Conservation (phyloP, 371 early-diverging fungal genomes). For the Capillidium heterosporum region DNA sequence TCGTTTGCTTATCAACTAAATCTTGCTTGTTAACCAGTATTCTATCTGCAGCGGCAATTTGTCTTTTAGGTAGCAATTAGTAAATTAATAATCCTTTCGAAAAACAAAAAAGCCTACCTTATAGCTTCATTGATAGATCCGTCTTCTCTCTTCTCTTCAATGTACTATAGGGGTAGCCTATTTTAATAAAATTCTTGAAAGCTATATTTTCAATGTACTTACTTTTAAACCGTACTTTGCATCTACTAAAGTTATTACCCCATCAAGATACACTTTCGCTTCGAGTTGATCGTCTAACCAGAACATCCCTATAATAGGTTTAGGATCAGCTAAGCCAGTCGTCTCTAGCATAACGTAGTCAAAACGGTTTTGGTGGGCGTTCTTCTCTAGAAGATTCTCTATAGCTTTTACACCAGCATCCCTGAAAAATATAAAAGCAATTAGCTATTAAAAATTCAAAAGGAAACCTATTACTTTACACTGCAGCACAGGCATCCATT, state of each 20-base stretch:
- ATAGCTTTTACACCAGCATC: constrained; percentile 89
- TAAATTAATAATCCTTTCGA: not conserved
- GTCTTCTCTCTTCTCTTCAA: constrained; percentile 28
- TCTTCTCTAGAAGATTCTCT: constrained; percentile 74
- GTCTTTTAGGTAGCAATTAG: constrained; percentile 36
- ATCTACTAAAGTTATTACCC: constrained; percentile 85
- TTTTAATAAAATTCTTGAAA: not conserved
- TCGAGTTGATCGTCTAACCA: constrained; percentile 92
- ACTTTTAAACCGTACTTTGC: constrained; percentile 53
- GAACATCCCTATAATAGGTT: constrained; percentile 83
- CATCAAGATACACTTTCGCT: constrained; percentile 77
- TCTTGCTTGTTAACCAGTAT: constrained; percentile 91
- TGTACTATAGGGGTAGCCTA: constrained; percentile 15
- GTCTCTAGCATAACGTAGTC: constrained; percentile 93
- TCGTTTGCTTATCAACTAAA: constrained; percentile 28
- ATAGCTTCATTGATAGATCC: constrained; percentile 45
- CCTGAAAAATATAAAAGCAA: constrained; percentile 16
- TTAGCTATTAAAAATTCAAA: not conserved
- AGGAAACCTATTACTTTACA: constrained; percentile 41
- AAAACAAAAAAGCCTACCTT: constrained; percentile 19
- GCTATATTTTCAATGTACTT: not conserved
- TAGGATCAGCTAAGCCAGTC: constrained; percentile 24
- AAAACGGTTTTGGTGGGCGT: constrained; percentile 31
- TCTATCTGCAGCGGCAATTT: constrained; percentile 89
- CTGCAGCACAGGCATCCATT: constrained; percentile 96